Base-by-base conservation (phyloP, 83 land plant species). In the Isoetes engelmannii region DNA sequence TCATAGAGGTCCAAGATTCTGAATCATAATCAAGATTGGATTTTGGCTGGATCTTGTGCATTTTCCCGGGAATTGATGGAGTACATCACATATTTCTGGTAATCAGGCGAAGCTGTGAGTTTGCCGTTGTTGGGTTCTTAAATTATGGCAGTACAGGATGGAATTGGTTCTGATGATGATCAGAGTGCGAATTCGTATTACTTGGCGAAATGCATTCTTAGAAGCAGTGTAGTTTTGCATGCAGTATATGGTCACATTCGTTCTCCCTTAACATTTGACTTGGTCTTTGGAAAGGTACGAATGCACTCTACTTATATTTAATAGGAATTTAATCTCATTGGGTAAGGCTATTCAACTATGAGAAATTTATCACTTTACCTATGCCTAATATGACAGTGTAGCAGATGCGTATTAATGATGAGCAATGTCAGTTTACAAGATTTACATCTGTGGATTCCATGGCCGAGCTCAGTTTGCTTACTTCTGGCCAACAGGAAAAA, bases 251-350 rank as follows among this genome's bases (percentile, higher is more conserved):
- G 96, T 44, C 90, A 74, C 73, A 78, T 94, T 71, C 86, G 96
- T 18, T 88, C 96, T 37, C 78, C 90, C 6, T 53, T 80, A 21
- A 86, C 92, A 43, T 19, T 43, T 47, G 98, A 94, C 69, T 61
- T 94, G 66, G 90, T 94, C 6, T 85, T 94, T 67, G 98, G 90
- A 69, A 90, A 87, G 92, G 98, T 93, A 68, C 41, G 15, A 28
- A 28, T 28, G 37, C 37, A 28, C 37, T 28, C 37, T 28, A 28
- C 37, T 28, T 28, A 28, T 28, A 28, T 28, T 28, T 2, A 28
- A 28, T 28, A 28, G 37, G 37, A 28, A 28, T 28, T 28, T 28
- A 28, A 28, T 28, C 37, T 28, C 37, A 28, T 28, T 28, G 37
- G 37, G 37, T 28, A 2, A 28, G 37, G 37, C 37, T 28, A 28